A percentile compares a stretch with the other conserved stretches of the same genome.
These are phyloP conservation scores for Globisporangium paddicum DNA, from an alignment of 352 stramenopile genomes.

Conservation along the genomic window DNA sequence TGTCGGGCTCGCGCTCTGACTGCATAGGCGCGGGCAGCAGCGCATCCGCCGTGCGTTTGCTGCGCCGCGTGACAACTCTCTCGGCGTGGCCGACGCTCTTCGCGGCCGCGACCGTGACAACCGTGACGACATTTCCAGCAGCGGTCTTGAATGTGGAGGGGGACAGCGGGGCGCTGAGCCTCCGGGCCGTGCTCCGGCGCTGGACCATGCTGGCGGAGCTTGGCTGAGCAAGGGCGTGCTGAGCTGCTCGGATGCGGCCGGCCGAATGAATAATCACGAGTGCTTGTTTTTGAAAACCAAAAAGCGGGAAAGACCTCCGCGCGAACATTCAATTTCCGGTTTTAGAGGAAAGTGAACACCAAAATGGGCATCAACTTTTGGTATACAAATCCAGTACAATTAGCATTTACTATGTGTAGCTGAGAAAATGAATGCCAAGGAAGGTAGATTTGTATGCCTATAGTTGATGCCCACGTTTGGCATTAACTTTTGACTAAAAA, in stretches of 20 bases:
- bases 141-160: neutral
- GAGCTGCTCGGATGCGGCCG: neutral
- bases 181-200: slow-evolving; percentile 1
- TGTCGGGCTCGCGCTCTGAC: neutral
- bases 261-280: neutral
- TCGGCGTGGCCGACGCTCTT: neutral
- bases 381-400: no score
- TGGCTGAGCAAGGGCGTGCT: neutral
- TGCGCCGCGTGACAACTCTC: slow-evolving; percentile 2
- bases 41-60: slow-evolving; percentile 9
- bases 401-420: no score
- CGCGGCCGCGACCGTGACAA: neutral
- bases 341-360: no score
- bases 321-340: no score
- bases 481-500: no score
- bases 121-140: no score
- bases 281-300: neutral
- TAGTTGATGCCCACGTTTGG: no score
- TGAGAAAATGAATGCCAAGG: no score
- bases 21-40: neutral
- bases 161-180: slow-evolving; percentile 6
- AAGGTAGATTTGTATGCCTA: no score
- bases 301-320: neutral
- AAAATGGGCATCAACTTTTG: no score
- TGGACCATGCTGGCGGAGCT: slow-evolving; percentile 8